Conservation (phyloP, 2,329 filamentous ascomycete species). For the Alternaria ventricosa region DNA sequence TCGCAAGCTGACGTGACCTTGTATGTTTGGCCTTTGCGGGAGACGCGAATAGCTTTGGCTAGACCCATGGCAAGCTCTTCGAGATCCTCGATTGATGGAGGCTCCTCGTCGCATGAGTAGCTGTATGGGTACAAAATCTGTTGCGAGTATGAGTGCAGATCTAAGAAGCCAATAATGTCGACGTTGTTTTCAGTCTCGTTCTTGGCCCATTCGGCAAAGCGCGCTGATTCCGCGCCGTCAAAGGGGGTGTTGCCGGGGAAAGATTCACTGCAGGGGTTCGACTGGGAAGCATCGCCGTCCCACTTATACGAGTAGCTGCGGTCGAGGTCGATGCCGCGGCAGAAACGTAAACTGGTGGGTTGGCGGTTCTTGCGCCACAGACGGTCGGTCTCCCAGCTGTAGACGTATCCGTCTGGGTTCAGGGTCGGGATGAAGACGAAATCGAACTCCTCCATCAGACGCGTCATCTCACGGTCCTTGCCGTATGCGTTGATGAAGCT, state of each 20-base stretch:
- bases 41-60: conserved; percentile 85
- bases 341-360: conserved; percentile 80
- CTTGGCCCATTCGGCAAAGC: conserved; percentile 80
- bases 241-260: conserved; percentile 86
- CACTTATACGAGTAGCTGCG: conserved; percentile 85
- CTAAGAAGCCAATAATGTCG: conserved; percentile 82
- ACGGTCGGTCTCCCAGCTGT: conserved; percentile 89
- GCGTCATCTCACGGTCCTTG: conserved; percentile 72
- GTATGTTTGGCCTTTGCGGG: conserved; percentile 72
- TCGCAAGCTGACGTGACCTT: conserved; percentile 84
- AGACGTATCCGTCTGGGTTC: conserved; percentile 94
- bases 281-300: conserved; percentile 68
- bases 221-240: conserved; percentile 77
- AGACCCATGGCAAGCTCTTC: conserved; percentile 88
- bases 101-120: conserved; percentile 77
- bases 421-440: conserved; percentile 86
- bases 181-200: conserved; percentile 76
- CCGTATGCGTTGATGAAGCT: conserved; percentile 84
- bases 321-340: conserved; percentile 87
- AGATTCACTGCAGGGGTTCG: conserved; percentile 88
- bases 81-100: conserved; percentile 88
- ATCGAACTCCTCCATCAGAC: conserved; percentile 82
- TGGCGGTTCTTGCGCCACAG: conserved; percentile 96
- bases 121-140: conserved; percentile 92
- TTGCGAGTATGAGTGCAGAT: conserved; percentile 94